Evolutionary conservation across 441 rosid genomes (phyloP), one percentile per base, ranked within the genome.

Genomic region (Erodium trifolium): DNA sequence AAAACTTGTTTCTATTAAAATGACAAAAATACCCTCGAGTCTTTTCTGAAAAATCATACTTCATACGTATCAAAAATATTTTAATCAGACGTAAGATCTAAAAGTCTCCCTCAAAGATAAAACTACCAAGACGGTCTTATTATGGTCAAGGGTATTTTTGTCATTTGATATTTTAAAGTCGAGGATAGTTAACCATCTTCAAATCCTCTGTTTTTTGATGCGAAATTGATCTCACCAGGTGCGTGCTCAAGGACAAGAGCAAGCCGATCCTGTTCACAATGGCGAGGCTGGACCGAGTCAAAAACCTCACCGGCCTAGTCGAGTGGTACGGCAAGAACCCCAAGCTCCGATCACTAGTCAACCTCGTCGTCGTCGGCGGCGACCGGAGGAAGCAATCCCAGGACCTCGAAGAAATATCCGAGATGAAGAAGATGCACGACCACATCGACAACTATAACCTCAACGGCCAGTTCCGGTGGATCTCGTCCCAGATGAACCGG

Each of bases 201-300:
- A 23, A 23, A 23, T 23, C 27, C 27, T 23, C 27, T 23, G 27
- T 39, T 37, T 39, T 39, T 8, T 37, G 41, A 37, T 2, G 41
- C 41, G 7, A 37, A 3, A 37, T 37, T 2, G 41, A 37, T 37
- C 7, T 37, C 13, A 11, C 62, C 84, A 89, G 96, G 69, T 84
- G 96, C 60, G 84, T 88, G 74, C 79, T 90, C 10, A 88, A 84
- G 55, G 96, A 90, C 71, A 83, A 81, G 72, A 87, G n/a, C 75
- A 90, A 93, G 88, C 94, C 97, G 8, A 89, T 93, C 70, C 71
- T 93, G 23, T 93, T 93, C 79, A 90, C 98, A 5, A 93, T 93
- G 98, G 98, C 98, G 17, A 85, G 98, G 80, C 84, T 93, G 29
- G 98, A 93, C 80, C 90, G 97, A 35, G 98, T 92, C 1, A 92